phyloP scores from a whole-genome alignment of 768 basidiomycete species.

The Termitomyces sp. region DNA sequence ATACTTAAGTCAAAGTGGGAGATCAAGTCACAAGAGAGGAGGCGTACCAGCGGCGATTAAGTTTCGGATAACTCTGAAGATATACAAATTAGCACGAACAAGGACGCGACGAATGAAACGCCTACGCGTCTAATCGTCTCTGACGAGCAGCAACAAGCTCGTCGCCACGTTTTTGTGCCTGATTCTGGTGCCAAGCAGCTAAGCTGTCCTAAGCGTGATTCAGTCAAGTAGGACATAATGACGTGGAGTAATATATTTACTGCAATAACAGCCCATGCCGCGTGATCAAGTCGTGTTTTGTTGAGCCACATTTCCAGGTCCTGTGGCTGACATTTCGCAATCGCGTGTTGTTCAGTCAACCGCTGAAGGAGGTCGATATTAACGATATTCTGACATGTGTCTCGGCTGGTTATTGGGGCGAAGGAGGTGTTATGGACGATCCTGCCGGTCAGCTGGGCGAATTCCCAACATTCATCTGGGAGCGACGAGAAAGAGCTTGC shows the following conservation, averaged over 20 bases:
- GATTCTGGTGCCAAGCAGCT: conserved; percentile 27
- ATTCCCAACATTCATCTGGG: conserved; percentile 13
- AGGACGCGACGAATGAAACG: background rate
- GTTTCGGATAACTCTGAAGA: conserved; percentile 11
- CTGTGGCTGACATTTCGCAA: conserved; percentile 16
- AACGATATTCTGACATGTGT: conserved; percentile 14
- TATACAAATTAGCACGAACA: background rate
- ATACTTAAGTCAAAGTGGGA: conserved; percentile 3
- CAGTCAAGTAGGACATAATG: background rate
- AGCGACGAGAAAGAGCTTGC: conserved; percentile 6
- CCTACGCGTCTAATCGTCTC: conserved; percentile 34
- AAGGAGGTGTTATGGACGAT: conserved; percentile 17
- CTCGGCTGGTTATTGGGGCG: conserved; percentile 18
- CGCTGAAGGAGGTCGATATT: conserved; percentile 12
- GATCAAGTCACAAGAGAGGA: background rate
- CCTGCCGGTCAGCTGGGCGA: conserved; percentile 15
- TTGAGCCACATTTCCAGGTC: conserved; percentile 24
- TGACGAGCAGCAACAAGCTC: conserved; percentile 32
- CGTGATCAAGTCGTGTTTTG: conserved; percentile 25
- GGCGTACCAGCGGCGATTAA: conserved; percentile 10
- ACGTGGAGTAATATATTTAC: conserved; percentile 11
- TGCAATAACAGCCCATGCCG: conserved; percentile 22
- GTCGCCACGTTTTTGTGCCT: conserved; percentile 29
- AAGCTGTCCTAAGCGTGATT: conserved; percentile 20
- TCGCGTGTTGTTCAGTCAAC: conserved; percentile 22